Conservation (phyloP, 495 filamentous ascomycete genomes). For the Beverwykella pulmonaria region DNA sequence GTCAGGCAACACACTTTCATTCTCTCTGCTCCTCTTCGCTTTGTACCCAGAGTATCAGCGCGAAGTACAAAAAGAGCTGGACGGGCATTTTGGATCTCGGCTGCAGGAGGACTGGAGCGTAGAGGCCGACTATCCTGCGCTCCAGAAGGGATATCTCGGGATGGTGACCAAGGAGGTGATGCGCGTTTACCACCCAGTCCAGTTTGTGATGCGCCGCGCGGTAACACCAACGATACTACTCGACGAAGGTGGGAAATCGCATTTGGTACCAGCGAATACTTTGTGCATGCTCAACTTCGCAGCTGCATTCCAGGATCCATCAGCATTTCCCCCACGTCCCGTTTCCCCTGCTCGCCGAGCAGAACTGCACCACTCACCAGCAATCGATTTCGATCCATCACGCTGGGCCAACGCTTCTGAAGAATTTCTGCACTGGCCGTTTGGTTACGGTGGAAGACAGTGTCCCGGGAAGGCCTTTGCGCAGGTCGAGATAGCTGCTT, state of each 20-base stretch:
- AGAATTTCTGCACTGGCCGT: neutral
- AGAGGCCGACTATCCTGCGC: neutral
- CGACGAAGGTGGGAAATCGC: neutral
- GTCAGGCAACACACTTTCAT: neutral
- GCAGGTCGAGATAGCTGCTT: neutral
- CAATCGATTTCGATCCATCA: neutral
- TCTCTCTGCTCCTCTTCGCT: neutral
- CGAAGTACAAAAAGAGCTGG: neutral
- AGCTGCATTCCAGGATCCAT: neutral
- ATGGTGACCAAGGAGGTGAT: neutral
- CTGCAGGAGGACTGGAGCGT: neutral
- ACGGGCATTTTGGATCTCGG: neutral
- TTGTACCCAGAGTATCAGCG: neutral
- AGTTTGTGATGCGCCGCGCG: neutral
- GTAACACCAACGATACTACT: neutral
- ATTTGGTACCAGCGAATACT: neutral
- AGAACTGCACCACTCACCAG: neutral
- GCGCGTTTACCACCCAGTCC: neutral
- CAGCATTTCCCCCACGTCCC: neutral
- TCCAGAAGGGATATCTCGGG: neutral
- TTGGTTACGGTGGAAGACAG: neutral
- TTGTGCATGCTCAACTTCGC: neutral
- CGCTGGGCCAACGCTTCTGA: neutral
- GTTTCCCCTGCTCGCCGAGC: neutral
- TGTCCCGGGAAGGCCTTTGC: neutral